A percentile compares a stretch with the other conserved stretches of the same genome.
These are phyloP conservation scores for Pythium coloratum DNA, from an alignment of 352 stramenopile genomes.

Conservation along the genomic window DNA sequence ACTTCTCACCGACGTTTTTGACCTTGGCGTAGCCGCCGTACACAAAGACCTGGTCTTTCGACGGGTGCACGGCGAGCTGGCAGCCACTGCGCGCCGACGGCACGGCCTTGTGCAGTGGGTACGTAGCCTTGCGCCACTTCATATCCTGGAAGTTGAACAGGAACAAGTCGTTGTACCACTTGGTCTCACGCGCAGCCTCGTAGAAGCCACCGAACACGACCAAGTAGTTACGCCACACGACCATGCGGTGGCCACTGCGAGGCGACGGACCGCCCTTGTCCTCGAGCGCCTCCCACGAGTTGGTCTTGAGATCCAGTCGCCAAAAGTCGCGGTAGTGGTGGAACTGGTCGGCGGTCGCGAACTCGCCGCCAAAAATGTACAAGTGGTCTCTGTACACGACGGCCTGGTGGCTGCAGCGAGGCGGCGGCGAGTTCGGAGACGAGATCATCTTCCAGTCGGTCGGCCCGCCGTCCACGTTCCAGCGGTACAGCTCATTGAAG, in stretches of 20 bases:
- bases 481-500: slow-evolving; percentile 96
- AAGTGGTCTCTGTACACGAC: slow-evolving; percentile 94
- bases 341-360: slow-evolving; percentile 96
- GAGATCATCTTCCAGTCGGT: slow-evolving; percentile 87
- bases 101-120: slow-evolving; percentile 59
- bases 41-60: slow-evolving; percentile 91
- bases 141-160: slow-evolving; percentile 89
- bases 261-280: slow-evolving; percentile 79
- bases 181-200: slow-evolving; percentile 89
- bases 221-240: slow-evolving; percentile 95
- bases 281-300: slow-evolving; percentile 93
- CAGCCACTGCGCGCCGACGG: slow-evolving; percentile 79
- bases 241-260: slow-evolving; percentile 92
- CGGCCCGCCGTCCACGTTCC: slow-evolving; percentile 81
- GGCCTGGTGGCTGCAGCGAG: slow-evolving; percentile 94
- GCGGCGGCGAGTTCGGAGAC: slow-evolving; percentile 84
- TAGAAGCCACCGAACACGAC: slow-evolving; percentile 98
- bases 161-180: slow-evolving; percentile 97
- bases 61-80: slow-evolving; percentile 79
- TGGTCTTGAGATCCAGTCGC: slow-evolving; percentile 92
- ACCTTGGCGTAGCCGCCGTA: slow-evolving; percentile 96
- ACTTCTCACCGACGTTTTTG: slow-evolving; percentile 89
- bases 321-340: slow-evolving; percentile 96
- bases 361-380: slow-evolving; percentile 98
- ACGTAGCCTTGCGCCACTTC: slow-evolving; percentile 86